Percentiles rank a stretch among this genome's conserved stretches.
These are phyloP conservation scores for Ogataea trehaloabstinens DNA, from an alignment of 805 yeast genomes.

Conservation along the genomic window DNA sequence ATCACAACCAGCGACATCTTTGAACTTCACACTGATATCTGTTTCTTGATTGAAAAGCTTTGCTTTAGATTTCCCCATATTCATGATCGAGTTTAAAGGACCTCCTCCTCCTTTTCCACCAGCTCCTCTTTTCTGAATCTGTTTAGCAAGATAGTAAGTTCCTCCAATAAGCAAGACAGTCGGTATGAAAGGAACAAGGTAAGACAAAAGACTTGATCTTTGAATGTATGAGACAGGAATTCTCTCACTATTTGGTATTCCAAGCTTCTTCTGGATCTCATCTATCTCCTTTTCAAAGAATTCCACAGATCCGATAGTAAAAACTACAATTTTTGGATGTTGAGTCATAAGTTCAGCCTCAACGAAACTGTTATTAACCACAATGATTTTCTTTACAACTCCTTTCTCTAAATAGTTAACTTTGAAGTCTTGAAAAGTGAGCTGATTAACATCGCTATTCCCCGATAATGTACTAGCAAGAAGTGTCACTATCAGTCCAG, in stretches of 20 bases:
- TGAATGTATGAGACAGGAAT: constrained; percentile 80
- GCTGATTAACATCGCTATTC: constrained; percentile 33
- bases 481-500: constrained; percentile 24
- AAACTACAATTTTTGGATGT: constrained; percentile 38
- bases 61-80: constrained; percentile 88
- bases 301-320: constrained; percentile 87
- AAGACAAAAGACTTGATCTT: constrained; percentile 64
- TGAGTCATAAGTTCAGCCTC: constrained; percentile 49
- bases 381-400: constrained; percentile 67
- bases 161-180: constrained; percentile 87
- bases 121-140: constrained; percentile 39
- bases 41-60: constrained; percentile 88
- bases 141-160: constrained; percentile 59
- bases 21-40: constrained; percentile 82
- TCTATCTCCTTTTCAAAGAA: constrained; percentile 78
- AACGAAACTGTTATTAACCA: constrained; percentile 75
- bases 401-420: constrained; percentile 72
- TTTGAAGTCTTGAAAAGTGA: constrained; percentile 92
- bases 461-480: constrained; percentile 17
- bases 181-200: constrained; percentile 78
- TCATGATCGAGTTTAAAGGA: constrained; percentile 78
- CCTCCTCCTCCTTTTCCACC: constrained; percentile 52
- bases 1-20: constrained; percentile 95
- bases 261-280: constrained; percentile 68
- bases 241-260: constrained; percentile 58